A percentile compares a stretch with the other conserved stretches of the same genome.
Evolutionary conservation across 2,329 filamentous ascomycete species (phyloP).

Genomic region (Sporothrix dimorphospora): DNA sequence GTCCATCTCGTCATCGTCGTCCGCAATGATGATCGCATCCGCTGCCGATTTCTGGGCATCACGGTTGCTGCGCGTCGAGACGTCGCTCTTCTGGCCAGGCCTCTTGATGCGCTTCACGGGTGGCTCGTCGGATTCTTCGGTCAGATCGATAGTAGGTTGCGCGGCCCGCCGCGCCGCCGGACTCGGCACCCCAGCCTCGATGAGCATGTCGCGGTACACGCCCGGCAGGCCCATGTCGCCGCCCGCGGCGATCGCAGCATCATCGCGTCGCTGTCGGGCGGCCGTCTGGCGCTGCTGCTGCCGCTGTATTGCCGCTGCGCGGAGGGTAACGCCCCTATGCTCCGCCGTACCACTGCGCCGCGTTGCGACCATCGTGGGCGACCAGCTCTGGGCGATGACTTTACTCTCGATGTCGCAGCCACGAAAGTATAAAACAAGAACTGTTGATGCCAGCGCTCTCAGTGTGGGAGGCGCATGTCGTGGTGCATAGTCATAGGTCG

Average conservation of each 20-base stretch:
- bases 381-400: not conserved
- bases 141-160: not conserved
- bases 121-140: constrained; percentile 15
- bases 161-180: not conserved
- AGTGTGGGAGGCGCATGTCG: not conserved
- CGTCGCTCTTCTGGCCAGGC: constrained; percentile 32
- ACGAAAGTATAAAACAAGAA: not conserved
- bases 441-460: not conserved
- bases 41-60: not conserved
- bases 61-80: not conserved
- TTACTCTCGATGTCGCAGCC: not conserved
- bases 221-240: constrained; percentile 17
- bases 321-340: constrained; percentile 24
- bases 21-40: not conserved
- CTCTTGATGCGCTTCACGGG: constrained; percentile 35
- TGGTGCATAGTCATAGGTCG: not conserved
- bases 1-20: constrained; percentile 26
- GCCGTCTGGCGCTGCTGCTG: constrained; percentile 22
- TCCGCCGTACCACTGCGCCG: constrained; percentile 26
- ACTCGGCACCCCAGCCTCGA: constrained; percentile 31
- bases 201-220: constrained; percentile 34
- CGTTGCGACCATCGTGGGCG: constrained; percentile 25
- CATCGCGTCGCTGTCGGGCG: not conserved
- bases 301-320: constrained; percentile 25
- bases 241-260: not conserved